A percentile compares a stretch with the other conserved stretches of the same genome.
Conservation (phyloP, 2,329 filamentous ascomycete genomes). For the Penicillium sp. region DNA sequence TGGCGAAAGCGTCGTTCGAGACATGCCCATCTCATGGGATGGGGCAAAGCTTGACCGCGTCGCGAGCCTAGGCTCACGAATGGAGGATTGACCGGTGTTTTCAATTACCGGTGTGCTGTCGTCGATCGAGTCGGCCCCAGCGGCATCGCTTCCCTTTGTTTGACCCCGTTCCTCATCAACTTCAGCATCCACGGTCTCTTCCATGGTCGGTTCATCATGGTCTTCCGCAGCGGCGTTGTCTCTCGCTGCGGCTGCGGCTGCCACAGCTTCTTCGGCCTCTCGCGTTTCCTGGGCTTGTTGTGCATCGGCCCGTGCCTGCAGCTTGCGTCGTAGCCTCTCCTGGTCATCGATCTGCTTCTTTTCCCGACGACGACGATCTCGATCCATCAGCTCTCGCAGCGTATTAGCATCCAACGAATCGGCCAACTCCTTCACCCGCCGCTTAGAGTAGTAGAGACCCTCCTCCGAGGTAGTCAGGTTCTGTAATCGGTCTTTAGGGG, state of each 20-base stretch:
- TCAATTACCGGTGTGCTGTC: constrained; percentile 33
- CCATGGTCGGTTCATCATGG: constrained; percentile 1
- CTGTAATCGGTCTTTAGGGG: constrained; percentile 53
- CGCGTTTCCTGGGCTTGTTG: constrained; percentile 56
- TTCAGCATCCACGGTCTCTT: constrained; percentile 1
- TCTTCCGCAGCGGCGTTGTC: not conserved
- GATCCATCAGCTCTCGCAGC: constrained; percentile 83
- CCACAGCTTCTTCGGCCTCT: not conserved
- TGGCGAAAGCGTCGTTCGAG: constrained; percentile 32
- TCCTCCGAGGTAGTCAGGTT: constrained; percentile 62
- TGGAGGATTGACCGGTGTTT: constrained; percentile 36
- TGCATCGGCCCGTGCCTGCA: constrained; percentile 52
- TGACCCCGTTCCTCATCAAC: constrained; percentile 22
- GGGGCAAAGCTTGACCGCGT: constrained; percentile 33
- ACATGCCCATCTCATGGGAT: constrained; percentile 36
- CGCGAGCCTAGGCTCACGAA: constrained; percentile 29
- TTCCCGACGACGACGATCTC: constrained; percentile 78
- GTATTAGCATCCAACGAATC: constrained; percentile 83
- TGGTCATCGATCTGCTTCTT: constrained; percentile 70
- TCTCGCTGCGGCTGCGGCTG: not conserved
- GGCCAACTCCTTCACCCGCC: constrained; percentile 66
- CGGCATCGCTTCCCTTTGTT: constrained; percentile 30
- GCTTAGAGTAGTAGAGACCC: constrained; percentile 57
- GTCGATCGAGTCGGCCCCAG: constrained; percentile 26
- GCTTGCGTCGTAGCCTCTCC: constrained; percentile 55